Percentiles rank a stretch among this genome's conserved stretches.
Conservation (phyloP, 768 basidiomycete genomes). For the Podaxis rugospora region DNA sequence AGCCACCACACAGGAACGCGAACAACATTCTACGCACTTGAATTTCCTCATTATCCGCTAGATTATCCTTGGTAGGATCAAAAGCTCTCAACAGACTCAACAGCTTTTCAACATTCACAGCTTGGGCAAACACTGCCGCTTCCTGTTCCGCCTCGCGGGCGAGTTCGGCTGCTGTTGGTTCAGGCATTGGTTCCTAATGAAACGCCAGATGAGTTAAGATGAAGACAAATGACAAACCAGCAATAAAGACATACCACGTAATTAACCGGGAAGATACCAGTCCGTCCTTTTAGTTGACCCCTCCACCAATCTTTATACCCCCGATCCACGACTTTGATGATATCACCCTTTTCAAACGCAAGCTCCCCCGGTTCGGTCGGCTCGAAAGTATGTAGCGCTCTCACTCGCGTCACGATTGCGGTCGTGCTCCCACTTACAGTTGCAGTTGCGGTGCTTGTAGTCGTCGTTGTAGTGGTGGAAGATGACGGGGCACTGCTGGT, state of each 20-base stretch:
- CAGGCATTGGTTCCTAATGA: conserved; percentile 75
- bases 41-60: conserved; percentile 91
- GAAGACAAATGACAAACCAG: neutral
- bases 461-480: conserved; percentile 16
- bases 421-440: conserved; percentile 9
- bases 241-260: conserved; percentile 66
- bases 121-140: conserved; percentile 82
- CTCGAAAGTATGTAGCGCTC: conserved; percentile 85
- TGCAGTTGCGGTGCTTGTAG: conserved; percentile 15
- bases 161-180: conserved; percentile 73
- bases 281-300: conserved; percentile 84
- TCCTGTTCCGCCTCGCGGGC: conserved; percentile 84
- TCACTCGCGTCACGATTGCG: conserved; percentile 70
- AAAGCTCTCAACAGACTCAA: conserved; percentile 68
- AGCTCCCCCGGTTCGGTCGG: conserved; percentile 88
- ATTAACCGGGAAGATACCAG: conserved; percentile 96
- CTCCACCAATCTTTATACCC: conserved; percentile 98
- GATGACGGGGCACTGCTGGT: conserved; percentile 11
- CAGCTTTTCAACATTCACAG: conserved; percentile 78
- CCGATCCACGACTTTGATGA: conserved; percentile 92
- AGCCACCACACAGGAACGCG: neutral
- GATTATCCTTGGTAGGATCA: conserved; percentile 74
- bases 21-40: conserved; percentile 40
- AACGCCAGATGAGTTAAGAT: neutral
- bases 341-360: conserved; percentile 86